A percentile compares a stretch with the other conserved stretches of the same genome.
These are phyloP conservation scores for Schoenoplectus tabernaemontani DNA, from an alignment of 202 grass and related monocot species.

Conservation along the genomic window DNA sequence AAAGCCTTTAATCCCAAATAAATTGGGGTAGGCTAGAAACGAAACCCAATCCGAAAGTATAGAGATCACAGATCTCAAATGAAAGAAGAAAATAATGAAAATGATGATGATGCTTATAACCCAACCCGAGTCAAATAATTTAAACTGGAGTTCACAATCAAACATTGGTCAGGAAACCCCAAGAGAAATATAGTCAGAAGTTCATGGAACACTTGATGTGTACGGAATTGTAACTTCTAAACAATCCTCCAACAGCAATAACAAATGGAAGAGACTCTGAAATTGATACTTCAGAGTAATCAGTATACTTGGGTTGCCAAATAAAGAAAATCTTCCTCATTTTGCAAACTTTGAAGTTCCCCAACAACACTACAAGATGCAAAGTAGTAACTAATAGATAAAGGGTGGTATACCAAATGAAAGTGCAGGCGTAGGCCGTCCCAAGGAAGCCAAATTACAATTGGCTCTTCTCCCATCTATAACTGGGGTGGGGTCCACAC, in stretches of 20 bases:
- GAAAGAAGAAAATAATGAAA: no score
- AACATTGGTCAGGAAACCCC: not conserved
- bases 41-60: no score
- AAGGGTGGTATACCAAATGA: slow-evolving; percentile 36
- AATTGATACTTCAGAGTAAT: not conserved
- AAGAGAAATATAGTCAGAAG: not conserved
- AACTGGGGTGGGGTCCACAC: slow-evolving; percentile 54
- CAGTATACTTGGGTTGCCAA: not conserved
- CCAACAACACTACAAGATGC: not conserved
- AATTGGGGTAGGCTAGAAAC: no score
- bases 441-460: slow-evolving; percentile 86
- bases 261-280: not conserved
- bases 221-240: not conserved
- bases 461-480: slow-evolving; percentile 84
- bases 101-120: no score
- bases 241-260: not conserved
- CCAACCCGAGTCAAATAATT: not conserved
- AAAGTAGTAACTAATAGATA: not conserved
- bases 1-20: no score
- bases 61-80: no score
- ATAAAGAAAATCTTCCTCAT: not conserved
- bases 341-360: not conserved
- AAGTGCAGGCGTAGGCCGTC: slow-evolving; percentile 44
- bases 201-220: not conserved
- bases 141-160: not conserved